Conservation (phyloP, 768 basidiomycete species). For the Tubosaeta brunneosetosa region DNA sequence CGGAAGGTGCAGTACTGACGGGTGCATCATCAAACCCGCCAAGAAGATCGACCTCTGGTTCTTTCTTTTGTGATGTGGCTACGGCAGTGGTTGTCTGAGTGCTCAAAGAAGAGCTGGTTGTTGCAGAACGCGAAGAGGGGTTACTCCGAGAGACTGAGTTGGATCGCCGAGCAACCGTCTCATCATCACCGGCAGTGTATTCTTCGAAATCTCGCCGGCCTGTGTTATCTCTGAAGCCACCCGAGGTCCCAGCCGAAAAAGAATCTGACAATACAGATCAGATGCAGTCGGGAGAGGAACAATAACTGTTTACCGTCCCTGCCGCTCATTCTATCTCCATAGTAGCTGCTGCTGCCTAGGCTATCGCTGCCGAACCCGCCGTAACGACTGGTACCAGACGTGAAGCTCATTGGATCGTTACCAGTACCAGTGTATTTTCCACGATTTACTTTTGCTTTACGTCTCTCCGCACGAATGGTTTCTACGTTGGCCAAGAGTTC, state of each 20-base stretch:
- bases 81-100: slow-evolving; percentile 26
- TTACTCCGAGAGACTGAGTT: slow-evolving; percentile 35
- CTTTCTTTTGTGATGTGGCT: slow-evolving; percentile 37
- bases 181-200: slow-evolving; percentile 95
- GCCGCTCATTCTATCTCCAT: slow-evolving; percentile 39
- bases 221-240: slow-evolving; percentile 57
- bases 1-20: slow-evolving; percentile 20
- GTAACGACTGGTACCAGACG: slow-evolving; percentile 52
- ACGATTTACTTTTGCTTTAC: slow-evolving; percentile 88
- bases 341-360: slow-evolving; percentile 36
- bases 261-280: slow-evolving; percentile 26
- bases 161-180: slow-evolving; percentile 41
- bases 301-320: slow-evolving; percentile 34
- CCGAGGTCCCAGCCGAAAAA: slow-evolving; percentile 42
- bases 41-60: slow-evolving; percentile 66
- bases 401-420: slow-evolving; percentile 72
- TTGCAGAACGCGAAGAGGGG: slow-evolving; percentile 24
- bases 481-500: slow-evolving; percentile 90
- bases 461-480: slow-evolving; percentile 79
- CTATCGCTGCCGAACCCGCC: slow-evolving; percentile 68
- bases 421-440: slow-evolving; percentile 87
- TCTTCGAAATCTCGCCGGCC: slow-evolving; percentile 74
- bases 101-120: slow-evolving; percentile 39
- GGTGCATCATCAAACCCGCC: slow-evolving; percentile 68
- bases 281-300: slow-evolving; percentile 2